Base-by-base conservation (phyloP, 148 eudicot species). In the Rhododendron molle region DNA sequence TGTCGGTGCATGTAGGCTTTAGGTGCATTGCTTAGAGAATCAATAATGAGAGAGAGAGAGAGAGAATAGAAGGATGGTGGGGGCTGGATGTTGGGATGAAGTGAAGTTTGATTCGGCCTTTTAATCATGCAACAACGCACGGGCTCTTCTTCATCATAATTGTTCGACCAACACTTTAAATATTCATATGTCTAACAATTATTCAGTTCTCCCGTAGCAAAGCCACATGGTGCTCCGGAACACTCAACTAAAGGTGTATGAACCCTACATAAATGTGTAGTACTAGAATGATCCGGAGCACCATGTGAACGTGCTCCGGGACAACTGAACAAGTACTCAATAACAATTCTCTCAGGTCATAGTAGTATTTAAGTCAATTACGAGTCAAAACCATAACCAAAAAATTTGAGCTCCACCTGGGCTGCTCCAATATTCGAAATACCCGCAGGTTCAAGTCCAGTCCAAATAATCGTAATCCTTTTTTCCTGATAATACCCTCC, bases 61-160 rank as follows among this genome's bases (percentile, higher is more conserved):
- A 40, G 44, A 40, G 44, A 40, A 40, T 40, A 34, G n/a, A 16
- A 76, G 14, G 3, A 20, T 0, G 0, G 52, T 44, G 50, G 34
- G 81, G 30, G 16, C 7, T 26, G 58, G 15, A 49, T 80, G 58
- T 10, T 56, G 7, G 58, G 44, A 26, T 50, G 28, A 52, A 28
- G 15, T 16, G 40, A 83, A 4, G 44, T 12, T 9, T 69, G 77
- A 54, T 82, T 82, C 7, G 38, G 77, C 58, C 77, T 69, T 47
- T 69, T 69, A 46, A 83, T 83, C 58, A 83, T 83, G 62, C 18
- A 28, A 83, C 46, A 1, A 30, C 18, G 43, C 77, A 83, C 78
- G 78, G 85, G 85, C 43, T 15, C 78, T 83, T 47, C 9, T 28
- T 28, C n/a, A 7, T 67, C 78, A 83, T 69, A 20, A 69, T 83